These are phyloP conservation scores for Carpinus fangiana DNA, from an alignment of 306 rosid species.

Conservation along the genomic window DNA sequence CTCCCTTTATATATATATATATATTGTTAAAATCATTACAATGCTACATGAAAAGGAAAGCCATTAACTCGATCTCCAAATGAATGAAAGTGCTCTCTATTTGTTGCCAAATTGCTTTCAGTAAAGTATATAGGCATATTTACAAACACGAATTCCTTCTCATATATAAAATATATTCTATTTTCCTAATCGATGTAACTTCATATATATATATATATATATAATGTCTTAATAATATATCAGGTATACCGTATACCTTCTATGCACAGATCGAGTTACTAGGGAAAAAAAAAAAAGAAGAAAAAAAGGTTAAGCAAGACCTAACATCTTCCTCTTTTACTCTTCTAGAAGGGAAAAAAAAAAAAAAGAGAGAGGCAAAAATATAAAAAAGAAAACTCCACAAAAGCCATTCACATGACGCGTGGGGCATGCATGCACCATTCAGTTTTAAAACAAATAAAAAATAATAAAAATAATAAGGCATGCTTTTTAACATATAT, in stretches of 20 bases:
- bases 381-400: conserved; percentile 20
- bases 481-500: not conserved
- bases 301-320: conserved; percentile 40
- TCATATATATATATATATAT: too few species aligned
- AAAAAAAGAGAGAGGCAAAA: conserved; percentile 9
- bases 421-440: conserved; percentile 13
- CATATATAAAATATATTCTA: too few species aligned
- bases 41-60: not conserved
- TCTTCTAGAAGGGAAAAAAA: conserved; percentile 33
- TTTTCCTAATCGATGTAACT: not conserved
- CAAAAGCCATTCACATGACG: conserved; percentile 29
- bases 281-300: not conserved
- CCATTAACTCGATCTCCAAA: not conserved
- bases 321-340: conserved; percentile 27
- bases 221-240: not conserved
- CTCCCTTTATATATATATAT: not conserved
- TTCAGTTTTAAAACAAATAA: not conserved
- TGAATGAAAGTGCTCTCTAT: not conserved
- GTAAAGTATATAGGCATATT: not conserved
- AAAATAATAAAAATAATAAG: too few species aligned
- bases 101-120: not conserved
- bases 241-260: conserved; percentile 22
- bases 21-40: not conserved
- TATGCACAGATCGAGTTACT: too few species aligned
- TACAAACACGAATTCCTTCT: too few species aligned